phyloP scores from a whole-genome alignment of 495 filamentous ascomycete species.

The Cercophora sp. region DNA sequence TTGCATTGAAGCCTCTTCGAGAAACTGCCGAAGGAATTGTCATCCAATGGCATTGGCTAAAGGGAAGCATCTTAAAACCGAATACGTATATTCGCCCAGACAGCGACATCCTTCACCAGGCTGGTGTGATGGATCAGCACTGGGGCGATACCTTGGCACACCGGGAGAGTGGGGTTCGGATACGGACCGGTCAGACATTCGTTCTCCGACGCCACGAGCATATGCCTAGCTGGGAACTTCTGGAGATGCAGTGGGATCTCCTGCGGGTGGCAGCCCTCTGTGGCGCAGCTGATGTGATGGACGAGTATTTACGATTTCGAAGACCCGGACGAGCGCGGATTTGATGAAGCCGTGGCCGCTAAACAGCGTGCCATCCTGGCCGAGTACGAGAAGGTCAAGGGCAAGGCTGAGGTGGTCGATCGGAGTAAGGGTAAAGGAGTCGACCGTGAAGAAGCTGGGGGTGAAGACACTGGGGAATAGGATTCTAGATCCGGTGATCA shows the following conservation, averaged over 20 bases:
- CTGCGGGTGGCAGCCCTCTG: constrained; percentile 3
- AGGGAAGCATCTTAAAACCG: constrained; percentile 6
- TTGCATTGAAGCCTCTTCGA: constrained; percentile 14
- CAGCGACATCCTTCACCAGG: constrained; percentile 5
- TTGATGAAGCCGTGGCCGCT: constrained; percentile 6
- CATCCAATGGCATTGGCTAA: constrained; percentile 17
- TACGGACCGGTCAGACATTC: constrained; percentile 6
- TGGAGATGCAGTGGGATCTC: constrained; percentile 12
- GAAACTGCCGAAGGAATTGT: constrained; percentile 6
- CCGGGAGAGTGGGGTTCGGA: constrained; percentile 3
- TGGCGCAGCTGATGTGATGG: constrained; percentile 5
- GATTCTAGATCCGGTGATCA: neutral
- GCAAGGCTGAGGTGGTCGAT: no score
- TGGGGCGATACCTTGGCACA: constrained; percentile 6
- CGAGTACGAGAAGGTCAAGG: constrained; percentile 2
- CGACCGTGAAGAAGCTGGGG: neutral
- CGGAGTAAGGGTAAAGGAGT: neutral
- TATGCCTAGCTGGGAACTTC: constrained; percentile 8
- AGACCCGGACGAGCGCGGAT: constrained; percentile 5
- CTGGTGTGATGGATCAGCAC: constrained; percentile 2
- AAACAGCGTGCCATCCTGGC: constrained; percentile 7
- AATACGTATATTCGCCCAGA: neutral
- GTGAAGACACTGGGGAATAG: constrained; percentile 2
- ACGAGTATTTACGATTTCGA: constrained; percentile 6
- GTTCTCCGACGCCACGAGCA: neutral